phyloP scores from a whole-genome alignment of 345 rosid genomes.

The Syzygium oleosum region DNA sequence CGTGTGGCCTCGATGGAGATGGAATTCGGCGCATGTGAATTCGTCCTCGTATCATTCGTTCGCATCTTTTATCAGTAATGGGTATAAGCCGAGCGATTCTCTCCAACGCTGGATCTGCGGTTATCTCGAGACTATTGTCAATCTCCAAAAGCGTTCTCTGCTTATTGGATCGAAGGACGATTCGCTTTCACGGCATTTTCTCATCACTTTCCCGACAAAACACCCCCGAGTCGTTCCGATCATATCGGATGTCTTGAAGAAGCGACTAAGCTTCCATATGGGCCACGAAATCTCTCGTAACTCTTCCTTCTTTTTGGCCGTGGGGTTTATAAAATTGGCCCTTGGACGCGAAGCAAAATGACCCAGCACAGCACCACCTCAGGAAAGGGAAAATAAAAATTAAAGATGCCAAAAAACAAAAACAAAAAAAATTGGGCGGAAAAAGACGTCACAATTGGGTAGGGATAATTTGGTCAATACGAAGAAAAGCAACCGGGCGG shows the following conservation, averaged over 20 bases:
- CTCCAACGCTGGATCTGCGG: no score
- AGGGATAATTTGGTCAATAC: neutral
- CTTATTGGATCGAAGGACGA: no score
- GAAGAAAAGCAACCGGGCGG: neutral
- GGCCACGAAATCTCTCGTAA: neutral
- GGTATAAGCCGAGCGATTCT: rapidly evolving
- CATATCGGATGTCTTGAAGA: rapidly evolving
- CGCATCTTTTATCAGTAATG: rapidly evolving
- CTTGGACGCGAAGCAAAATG: neutral
- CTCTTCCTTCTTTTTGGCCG: neutral
- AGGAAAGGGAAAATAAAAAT: neutral
- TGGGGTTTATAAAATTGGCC: neutral
- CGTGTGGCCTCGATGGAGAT: neutral
- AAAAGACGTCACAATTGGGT: neutral
- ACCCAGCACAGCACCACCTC: neutral
- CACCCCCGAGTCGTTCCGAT: no score
- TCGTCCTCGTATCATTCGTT: neutral
- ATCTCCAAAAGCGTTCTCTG: rapidly evolving
- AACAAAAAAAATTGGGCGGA: no score
- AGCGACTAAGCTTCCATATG: no score
- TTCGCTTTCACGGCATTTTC: rapidly evolving
- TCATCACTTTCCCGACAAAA: no score
- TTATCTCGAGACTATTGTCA: no score
- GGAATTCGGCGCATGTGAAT: neutral
- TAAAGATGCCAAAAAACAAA: no score